Evolutionary conservation across 148 eudicot species (phyloP).

Genomic region (Suaeda aralocaspica): DNA sequence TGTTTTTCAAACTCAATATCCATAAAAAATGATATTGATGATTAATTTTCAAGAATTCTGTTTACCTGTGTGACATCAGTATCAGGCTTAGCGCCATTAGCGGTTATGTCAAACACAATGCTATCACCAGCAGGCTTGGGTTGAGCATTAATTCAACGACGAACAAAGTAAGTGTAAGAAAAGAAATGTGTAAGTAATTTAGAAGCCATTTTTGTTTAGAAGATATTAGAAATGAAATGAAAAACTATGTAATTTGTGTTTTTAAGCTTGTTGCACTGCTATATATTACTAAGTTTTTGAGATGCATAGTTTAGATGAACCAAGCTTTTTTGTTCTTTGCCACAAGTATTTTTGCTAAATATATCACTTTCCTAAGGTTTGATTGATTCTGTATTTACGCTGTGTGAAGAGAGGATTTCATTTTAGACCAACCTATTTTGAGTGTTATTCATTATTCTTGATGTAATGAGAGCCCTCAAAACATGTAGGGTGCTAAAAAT

Average conservation of each 20-base stretch:
- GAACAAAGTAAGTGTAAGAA: conserved; percentile 12
- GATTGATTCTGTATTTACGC: background rate
- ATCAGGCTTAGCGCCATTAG: conserved; percentile 19
- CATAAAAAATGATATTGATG: too few relatives aligned
- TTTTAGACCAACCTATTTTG: too few relatives aligned
- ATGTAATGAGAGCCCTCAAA: too few relatives aligned
- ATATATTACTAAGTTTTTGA: conserved; percentile 2
- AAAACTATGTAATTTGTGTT: background rate
- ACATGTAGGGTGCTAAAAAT: too few relatives aligned
- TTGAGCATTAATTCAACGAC: background rate
- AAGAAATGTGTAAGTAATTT: conserved; percentile 6
- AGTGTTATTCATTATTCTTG: too few relatives aligned
- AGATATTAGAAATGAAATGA: too few relatives aligned
- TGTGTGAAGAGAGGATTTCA: background rate
- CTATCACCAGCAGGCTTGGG: background rate
- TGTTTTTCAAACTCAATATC: too few relatives aligned
- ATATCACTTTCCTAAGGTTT: background rate
- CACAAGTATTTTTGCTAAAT: conserved; percentile 9
- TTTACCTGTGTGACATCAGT: conserved; percentile 30
- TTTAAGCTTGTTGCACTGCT: background rate
- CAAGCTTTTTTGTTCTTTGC: background rate
- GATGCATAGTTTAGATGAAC: background rate
- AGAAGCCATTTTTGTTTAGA: conserved; percentile 8
- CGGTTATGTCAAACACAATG: conserved; percentile 21
- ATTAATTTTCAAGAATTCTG: too few relatives aligned